Evolutionary conservation across 768 basidiomycete species (phyloP), one percentile per base, ranked within the genome.

Genomic region (Psilocybe subaeruginosa): DNA sequence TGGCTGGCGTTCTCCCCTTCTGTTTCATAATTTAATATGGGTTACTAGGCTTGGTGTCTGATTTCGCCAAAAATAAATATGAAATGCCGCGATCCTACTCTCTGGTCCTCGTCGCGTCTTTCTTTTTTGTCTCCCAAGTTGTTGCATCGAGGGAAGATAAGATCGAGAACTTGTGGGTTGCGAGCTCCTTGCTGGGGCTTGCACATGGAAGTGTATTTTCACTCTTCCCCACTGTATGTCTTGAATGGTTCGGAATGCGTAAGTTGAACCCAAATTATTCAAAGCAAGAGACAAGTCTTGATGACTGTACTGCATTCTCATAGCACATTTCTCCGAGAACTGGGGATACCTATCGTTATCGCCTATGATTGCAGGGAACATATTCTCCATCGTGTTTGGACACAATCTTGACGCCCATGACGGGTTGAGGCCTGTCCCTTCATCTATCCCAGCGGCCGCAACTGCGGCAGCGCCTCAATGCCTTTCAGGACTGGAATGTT

Each of bases 191-290:
- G 19, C 73, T 92, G 0, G 92, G 91, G 0, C 71, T 89, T 4
- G 86, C 88, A 0, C 90, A 95, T 66, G 93, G 93, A 3, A 81
- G 85, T 52, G 74, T 77, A 56, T 94, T 92, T 70, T 90, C 89
- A 2, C 76, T 91, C 46, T 81, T 84, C 68, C 91, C 92, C 0
- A 86, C 89, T n/a, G 80, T 96, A 31, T 80, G 85, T 54, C 81
- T 95, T 27, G 95, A 96, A 66, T 95, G 92, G 92, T 96, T 95
- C 66, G 94, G 94, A 6, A 78, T 96, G 68, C 78, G 92, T 92
- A 67, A 69, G 90, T 85, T 7, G 33, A 19, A 30, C 31, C 35
- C 57, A 46, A 31, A 33, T 27, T n/a, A 17, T 14, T 39, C 8
- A 50, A 3, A 29, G 17, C 35, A 16, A 30, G 27, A 4, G 11